Conservation (phyloP, 2,329 filamentous ascomycete species). For the Curvularia eragrostidis region DNA sequence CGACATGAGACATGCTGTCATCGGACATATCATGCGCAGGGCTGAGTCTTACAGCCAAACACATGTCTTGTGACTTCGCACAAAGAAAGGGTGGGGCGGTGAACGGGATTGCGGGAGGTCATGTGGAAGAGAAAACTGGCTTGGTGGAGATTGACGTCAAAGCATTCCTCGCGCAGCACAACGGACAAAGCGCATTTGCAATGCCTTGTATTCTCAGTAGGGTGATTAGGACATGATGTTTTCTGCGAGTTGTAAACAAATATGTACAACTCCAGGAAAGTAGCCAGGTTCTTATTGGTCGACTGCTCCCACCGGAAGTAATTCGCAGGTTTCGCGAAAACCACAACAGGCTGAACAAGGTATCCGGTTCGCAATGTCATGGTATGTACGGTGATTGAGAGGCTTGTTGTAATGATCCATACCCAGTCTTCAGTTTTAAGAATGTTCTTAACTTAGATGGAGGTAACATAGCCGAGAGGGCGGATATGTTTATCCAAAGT, state of each 20-base stretch:
- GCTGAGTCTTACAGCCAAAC: background rate
- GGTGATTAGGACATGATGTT: no score
- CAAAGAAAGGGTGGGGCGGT: background rate
- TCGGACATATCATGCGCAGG: background rate
- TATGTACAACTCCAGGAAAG: background rate
- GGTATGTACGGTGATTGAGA: background rate
- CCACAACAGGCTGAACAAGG: background rate
- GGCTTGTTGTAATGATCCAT: background rate
- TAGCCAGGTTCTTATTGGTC: background rate
- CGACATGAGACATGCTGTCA: background rate
- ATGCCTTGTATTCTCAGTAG: background rate
- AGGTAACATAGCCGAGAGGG: background rate
- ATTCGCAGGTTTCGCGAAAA: no score
- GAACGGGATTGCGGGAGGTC: background rate
- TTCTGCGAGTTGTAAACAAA: no score
- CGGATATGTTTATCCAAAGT: background rate
- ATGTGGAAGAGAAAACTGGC: background rate
- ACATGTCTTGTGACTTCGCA: slow-evolving; percentile 1
- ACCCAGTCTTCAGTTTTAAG: background rate
- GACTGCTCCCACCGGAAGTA: background rate
- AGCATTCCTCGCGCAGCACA: background rate
- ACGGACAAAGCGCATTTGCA: slow-evolving; percentile 2
- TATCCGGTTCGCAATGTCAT: background rate
- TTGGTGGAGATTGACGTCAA: slow-evolving; percentile 7
- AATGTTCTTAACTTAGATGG: background rate